Evolutionary conservation across 257 asterid genomes (phyloP).

Genomic region (Rauvolfia tetraphylla): DNA sequence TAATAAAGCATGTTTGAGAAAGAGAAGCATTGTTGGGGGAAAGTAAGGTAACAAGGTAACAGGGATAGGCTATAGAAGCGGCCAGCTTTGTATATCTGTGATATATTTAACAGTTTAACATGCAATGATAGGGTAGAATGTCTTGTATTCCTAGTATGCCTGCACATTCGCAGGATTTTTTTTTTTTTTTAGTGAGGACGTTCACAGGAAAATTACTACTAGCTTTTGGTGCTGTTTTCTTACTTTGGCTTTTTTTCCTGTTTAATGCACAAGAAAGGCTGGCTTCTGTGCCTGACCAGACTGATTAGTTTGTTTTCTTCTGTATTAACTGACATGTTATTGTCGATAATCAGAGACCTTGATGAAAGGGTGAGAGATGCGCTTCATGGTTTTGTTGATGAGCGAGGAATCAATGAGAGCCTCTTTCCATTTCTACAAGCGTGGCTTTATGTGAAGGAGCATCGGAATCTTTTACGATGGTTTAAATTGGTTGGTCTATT

Average conservation of each 20-base stretch:
- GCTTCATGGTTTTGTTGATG: slow-evolving; percentile 51
- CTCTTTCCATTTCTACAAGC: slow-evolving; percentile 91
- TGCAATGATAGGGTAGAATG: not conserved
- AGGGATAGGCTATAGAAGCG: not conserved
- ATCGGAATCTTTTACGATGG: slow-evolving; percentile 51
- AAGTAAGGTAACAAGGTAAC: not conserved
- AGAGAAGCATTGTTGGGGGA: not conserved
- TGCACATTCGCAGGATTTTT: not conserved
- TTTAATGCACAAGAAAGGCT: not conserved
- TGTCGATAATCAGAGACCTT: slow-evolving; percentile 47
- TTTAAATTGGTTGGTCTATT: slow-evolving; percentile 22
- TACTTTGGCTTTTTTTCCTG: not conserved
- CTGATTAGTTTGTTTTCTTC: not conserved
- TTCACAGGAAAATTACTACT: not conserved
- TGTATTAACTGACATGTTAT: slow-evolving; percentile 7
- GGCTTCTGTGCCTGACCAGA: not conserved
- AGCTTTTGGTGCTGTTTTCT: not conserved
- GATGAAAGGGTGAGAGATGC: slow-evolving; percentile 67
- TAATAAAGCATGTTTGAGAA: not conserved
- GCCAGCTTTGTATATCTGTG: not conserved
- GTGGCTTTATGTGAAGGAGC: slow-evolving; percentile 97
- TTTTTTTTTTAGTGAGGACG: no score
- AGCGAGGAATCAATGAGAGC: slow-evolving; percentile 75
- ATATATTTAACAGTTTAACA: not conserved
- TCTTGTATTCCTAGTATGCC: not conserved